phyloP scores from a whole-genome alignment of 805 yeast genomes.

The Barnettozyma pratensis region DNA sequence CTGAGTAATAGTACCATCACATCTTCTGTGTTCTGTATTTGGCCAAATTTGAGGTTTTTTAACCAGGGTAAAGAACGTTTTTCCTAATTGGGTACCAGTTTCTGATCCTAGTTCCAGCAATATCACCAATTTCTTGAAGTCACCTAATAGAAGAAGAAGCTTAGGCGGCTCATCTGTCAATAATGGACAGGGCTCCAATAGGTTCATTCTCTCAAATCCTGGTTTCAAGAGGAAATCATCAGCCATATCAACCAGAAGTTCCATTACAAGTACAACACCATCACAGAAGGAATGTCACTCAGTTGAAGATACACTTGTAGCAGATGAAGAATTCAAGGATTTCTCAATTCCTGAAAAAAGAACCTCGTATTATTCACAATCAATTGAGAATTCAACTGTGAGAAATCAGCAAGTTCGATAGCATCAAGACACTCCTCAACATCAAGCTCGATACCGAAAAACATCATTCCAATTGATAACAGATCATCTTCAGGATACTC shows the following conservation, averaged over 20 bases:
- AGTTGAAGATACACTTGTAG: slow-evolving; percentile 22
- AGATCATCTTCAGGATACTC: neutral
- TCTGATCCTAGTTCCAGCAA: neutral
- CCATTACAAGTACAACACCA: slow-evolving; percentile 3
- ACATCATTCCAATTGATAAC: neutral
- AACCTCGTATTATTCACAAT: slow-evolving; percentile 4
- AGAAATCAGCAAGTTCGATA: neutral
- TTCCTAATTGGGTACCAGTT: neutral
- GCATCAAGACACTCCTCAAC: neutral
- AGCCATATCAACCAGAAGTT: neutral
- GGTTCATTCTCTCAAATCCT: neutral
- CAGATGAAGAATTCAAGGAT: slow-evolving; percentile 21
- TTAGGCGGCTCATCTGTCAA: neutral
- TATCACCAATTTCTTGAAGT: neutral
- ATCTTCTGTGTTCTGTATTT: too few species aligned
- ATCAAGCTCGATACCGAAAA: too few species aligned
- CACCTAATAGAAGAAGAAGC: neutral
- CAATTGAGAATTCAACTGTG: slow-evolving; percentile 8
- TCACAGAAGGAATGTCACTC: slow-evolving; percentile 16
- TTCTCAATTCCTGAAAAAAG: slow-evolving; percentile 9
- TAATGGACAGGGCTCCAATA: neutral
- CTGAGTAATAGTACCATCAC: too few species aligned
- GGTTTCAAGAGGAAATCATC: neutral
- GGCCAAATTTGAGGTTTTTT: too few species aligned
- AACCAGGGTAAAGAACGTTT: too few species aligned